These are phyloP conservation scores for Handroanthus guayacan DNA, from an alignment of 257 asterid genomes.

Conservation along the genomic window DNA sequence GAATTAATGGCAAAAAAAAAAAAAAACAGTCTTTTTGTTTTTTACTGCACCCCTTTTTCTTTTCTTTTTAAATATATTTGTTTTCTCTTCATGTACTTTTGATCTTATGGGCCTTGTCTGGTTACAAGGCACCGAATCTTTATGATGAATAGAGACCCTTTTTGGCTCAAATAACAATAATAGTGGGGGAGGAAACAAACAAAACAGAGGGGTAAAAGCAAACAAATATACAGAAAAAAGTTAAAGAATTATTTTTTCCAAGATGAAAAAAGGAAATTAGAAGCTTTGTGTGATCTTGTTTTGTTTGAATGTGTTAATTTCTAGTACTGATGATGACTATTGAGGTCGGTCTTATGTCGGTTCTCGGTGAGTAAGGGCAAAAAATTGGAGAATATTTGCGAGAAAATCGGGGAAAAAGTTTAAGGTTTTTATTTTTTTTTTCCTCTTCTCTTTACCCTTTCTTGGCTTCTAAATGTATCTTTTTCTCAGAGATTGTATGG, in stretches of 20 bases:
- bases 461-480: slow-evolving; percentile 30
- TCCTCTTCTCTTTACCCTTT: neutral
- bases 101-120: slow-evolving; percentile 49
- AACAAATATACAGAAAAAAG: slow-evolving; percentile 7
- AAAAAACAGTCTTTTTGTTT: slow-evolving; percentile 21
- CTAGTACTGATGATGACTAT: slow-evolving; percentile 54
- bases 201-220: slow-evolving; percentile 37
- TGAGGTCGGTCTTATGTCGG: slow-evolving; percentile 60
- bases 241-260: no score
- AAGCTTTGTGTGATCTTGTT: slow-evolving; percentile 39
- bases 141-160: slow-evolving; percentile 38
- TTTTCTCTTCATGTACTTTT: slow-evolving; percentile 42
- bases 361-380: slow-evolving; percentile 36
- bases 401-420: slow-evolving; percentile 55
- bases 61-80: neutral
- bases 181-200: slow-evolving; percentile 39
- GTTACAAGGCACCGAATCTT: slow-evolving; percentile 43
- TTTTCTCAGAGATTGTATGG: neutral
- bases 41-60: slow-evolving; percentile 2
- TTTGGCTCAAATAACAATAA: slow-evolving; percentile 49
- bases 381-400: slow-evolving; percentile 42
- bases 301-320: slow-evolving; percentile 53
- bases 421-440: slow-evolving; percentile 15
- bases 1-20: slow-evolving; percentile 15
- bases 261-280: slow-evolving; percentile 14